Evolutionary conservation across 257 asterid genomes (phyloP).

Genomic region (Rehmannia glutinosa): DNA sequence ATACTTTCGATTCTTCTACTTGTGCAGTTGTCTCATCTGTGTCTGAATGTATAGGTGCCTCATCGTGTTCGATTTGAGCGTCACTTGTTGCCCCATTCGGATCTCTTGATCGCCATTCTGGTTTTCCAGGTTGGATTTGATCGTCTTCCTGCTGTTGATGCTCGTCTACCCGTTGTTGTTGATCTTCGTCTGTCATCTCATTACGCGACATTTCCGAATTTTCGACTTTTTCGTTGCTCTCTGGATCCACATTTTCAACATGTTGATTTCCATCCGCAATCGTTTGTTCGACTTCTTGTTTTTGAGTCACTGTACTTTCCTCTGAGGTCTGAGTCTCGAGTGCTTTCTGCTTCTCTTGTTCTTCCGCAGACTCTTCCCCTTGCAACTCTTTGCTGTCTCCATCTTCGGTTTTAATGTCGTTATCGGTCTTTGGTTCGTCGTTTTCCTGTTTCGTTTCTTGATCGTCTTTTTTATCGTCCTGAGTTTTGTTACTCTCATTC

Average conservation of each 20-base stretch:
- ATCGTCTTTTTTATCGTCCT: conserved; percentile 5
- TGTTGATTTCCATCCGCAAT: background rate
- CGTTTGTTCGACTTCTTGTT: conserved; percentile 28
- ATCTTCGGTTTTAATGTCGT: conserved; percentile 7
- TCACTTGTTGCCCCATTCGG: conserved; percentile 43
- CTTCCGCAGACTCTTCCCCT: conserved; percentile 28
- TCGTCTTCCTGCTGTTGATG: conserved; percentile 61
- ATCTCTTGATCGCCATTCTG: conserved; percentile 21
- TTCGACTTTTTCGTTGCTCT: conserved; percentile 1
- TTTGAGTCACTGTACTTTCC: conserved; percentile 45
- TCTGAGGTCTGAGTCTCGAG: conserved; percentile 42
- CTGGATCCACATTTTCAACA: conserved; percentile 14
- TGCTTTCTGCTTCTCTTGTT: conserved; percentile 36
- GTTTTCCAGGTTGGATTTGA: conserved; percentile 31
- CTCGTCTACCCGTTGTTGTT: conserved; percentile 44
- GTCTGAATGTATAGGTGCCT: conserved; percentile 22
- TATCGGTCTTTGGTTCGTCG: background rate
- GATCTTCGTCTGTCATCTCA: conserved; percentile 64
- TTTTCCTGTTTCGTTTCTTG: conserved; percentile 17
- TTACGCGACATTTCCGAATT: too few relatives aligned
- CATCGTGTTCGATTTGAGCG: conserved; percentile 65
- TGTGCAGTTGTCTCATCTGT: conserved; percentile 9
- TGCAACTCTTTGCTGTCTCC: conserved; percentile 6
- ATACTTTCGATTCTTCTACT: conserved; percentile 36
- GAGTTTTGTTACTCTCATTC: background rate